A percentile compares a stretch with the other conserved stretches of the same genome.
These are phyloP conservation scores for Zangia roseola DNA, from an alignment of 768 basidiomycete species.

Conservation along the genomic window DNA sequence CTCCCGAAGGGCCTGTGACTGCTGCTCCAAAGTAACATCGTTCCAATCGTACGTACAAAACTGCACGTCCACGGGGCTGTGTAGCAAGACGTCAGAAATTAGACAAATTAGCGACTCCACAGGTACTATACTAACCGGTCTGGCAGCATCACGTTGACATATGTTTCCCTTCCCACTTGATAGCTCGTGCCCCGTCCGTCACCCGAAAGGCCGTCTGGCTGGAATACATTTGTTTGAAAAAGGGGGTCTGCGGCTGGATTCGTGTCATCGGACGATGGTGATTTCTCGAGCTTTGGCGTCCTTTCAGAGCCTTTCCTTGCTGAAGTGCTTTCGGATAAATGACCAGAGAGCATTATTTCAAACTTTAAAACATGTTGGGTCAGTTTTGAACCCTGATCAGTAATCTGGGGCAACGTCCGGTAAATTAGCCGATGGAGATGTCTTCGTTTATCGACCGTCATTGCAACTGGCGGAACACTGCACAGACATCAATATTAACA, in stretches of 20 bases:
- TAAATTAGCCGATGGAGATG: conserved; percentile 51
- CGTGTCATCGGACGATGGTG: not conserved
- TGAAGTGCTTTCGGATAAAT: not conserved
- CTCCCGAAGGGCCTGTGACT: conserved; percentile 41
- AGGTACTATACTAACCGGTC: conserved; percentile 43
- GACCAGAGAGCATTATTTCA: conserved; percentile 35
- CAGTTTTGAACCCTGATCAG: conserved; percentile 3
- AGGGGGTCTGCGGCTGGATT: not conserved
- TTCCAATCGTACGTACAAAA: conserved; percentile 40
- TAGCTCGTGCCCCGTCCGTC: conserved; percentile 24
- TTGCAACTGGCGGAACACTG: conserved; percentile 41
- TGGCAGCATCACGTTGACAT: conserved; percentile 53
- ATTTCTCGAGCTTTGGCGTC: not conserved
- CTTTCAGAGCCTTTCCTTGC: not conserved
- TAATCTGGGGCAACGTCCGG: conserved; percentile 30
- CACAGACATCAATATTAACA: not conserved
- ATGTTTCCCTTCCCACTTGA: conserved; percentile 36
- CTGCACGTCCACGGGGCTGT: conserved; percentile 58
- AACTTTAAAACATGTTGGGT: conserved; percentile 35
- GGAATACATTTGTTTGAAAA: not conserved
- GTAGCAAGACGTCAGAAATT: conserved; percentile 5
- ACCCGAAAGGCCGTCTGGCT: not conserved
- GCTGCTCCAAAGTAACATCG: conserved; percentile 27
- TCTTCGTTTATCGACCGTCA: conserved; percentile 32
- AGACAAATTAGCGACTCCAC: not conserved